phyloP scores from a whole-genome alignment of 202 grass and related monocot species.

The Setaria italica region DNA sequence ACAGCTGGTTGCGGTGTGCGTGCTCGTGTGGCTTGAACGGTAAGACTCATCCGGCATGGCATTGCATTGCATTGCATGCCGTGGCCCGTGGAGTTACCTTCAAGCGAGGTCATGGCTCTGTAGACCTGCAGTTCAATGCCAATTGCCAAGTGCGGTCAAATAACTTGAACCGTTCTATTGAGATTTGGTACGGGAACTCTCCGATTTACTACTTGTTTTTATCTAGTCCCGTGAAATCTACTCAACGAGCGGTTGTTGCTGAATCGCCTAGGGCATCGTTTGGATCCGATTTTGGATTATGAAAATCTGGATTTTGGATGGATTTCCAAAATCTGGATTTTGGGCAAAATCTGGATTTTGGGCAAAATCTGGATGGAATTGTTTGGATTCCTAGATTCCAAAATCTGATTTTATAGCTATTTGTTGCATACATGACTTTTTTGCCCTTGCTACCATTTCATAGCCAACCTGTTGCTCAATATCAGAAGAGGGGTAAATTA shows the following conservation, averaged over 20 bases:
- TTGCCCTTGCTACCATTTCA: no score
- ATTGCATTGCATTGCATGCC: neutral
- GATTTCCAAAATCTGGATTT: no score
- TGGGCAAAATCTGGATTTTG: no score
- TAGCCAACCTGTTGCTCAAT: no score
- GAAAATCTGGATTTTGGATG: no score
- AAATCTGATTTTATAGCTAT: no score
- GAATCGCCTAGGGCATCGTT: neutral
- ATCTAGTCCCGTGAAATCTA: neutral
- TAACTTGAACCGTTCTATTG: neutral
- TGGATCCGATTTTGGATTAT: no score
- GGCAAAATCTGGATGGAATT: no score
- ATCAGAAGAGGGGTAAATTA: no score
- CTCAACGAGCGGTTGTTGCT: neutral
- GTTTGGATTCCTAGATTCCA: no score
- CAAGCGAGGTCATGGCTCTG: neutral
- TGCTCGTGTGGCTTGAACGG: neutral
- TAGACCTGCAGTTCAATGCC: neutral
- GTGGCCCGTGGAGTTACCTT: constrained; percentile 17
- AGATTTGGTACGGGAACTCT: neutral
- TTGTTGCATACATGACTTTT: no score
- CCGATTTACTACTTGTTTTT: neutral
- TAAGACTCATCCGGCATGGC: neutral
- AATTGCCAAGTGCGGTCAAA: neutral
- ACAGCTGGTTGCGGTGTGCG: neutral